Evolutionary conservation across 768 basidiomycete genomes (phyloP), one percentile per base, ranked within the genome.

Genomic region (Suillus decipiens): DNA sequence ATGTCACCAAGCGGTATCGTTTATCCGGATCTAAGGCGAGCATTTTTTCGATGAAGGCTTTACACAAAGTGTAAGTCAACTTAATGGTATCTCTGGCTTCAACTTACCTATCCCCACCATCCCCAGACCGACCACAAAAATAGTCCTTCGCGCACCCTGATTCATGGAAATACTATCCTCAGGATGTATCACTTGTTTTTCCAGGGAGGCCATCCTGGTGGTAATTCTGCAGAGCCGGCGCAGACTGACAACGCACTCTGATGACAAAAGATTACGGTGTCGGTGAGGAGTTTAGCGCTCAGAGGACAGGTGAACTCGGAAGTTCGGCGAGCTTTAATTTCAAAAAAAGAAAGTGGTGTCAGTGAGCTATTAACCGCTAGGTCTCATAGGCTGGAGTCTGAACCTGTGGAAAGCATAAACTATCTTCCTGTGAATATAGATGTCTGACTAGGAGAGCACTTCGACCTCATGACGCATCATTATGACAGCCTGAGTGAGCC

Each of bases 1-100:
- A 84, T 1, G 86, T 88, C 15, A 85, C 77, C 36, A 89, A 75
- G 59, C 79, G 77, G 73, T 87, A 89, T 19, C 75, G 72, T 8
- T 77, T 76, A 3, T 71, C 71, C 22, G 80, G 78, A 66, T 89
- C 86, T 33, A 86, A 78, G 61, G 81, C 79, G 48, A 89, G 78
- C 36, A 90, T 75, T 67, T 89, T 89, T 70, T 89, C 88, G 67
- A 89, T 87, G 76, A 89, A 89, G 0, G 87, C 87, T 82, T 58
- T 33, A 60, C 0, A 42, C 24, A 43, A 34, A 36, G 33, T 33
- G 37, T 36, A 42, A 39, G 15, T n/a, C 19, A 4, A n/a, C 36
- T 31, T 39, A 2, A 17, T 2, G n/a, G 37, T 4, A 14, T 2
- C 31, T 43, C 28, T 19, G 12, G 10, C 54, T 31, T 6, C 39